phyloP scores from a whole-genome alignment of 1,139 yeast genomes.

The Suhomyces guaymorum region DNA sequence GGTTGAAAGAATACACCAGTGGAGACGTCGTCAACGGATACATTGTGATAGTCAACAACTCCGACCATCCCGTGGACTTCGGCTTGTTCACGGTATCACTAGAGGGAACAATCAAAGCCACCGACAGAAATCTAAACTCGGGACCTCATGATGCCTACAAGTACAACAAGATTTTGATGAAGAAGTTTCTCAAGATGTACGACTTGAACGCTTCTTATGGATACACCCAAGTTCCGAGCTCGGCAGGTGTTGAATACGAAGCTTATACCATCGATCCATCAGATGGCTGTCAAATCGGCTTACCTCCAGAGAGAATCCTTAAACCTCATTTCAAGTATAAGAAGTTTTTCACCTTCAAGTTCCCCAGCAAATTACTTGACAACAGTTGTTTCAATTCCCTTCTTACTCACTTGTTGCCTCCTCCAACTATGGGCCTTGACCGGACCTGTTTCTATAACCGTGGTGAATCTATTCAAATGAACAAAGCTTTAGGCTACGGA shows the following conservation, averaged over 20 bases:
- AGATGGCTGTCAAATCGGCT: conserved; percentile 55
- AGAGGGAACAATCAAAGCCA: conserved; percentile 47
- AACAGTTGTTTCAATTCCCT: conserved; percentile 55
- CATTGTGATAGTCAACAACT: conserved; percentile 37
- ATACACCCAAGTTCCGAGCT: conserved; percentile 43
- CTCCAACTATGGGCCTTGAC: conserved; percentile 68
- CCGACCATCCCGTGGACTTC: conserved; percentile 41
- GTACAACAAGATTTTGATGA: conserved; percentile 37
- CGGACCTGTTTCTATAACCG: conserved; percentile 39
- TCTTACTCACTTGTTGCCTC: conserved; percentile 56
- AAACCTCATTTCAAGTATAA: conserved; percentile 55
- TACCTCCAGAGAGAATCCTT: conserved; percentile 52
- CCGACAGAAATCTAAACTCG: conserved; percentile 25
- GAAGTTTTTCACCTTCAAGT: conserved; percentile 63
- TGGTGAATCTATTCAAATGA: conserved; percentile 37
- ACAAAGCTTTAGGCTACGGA: conserved; percentile 50
- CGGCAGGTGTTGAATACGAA: conserved; percentile 53
- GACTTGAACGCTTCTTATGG: conserved; percentile 50
- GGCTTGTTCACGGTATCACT: conserved; percentile 49
- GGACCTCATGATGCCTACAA: conserved; percentile 20
- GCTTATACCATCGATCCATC: conserved; percentile 41
- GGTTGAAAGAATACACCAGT: conserved; percentile 46
- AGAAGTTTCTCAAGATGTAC: conserved; percentile 49
- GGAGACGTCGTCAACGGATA: conserved; percentile 31
- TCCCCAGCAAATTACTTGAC: conserved; percentile 61